Base-by-base conservation (phyloP, 192 early-diverging fungal genomes). In the Backusella liffmaniae region DNA sequence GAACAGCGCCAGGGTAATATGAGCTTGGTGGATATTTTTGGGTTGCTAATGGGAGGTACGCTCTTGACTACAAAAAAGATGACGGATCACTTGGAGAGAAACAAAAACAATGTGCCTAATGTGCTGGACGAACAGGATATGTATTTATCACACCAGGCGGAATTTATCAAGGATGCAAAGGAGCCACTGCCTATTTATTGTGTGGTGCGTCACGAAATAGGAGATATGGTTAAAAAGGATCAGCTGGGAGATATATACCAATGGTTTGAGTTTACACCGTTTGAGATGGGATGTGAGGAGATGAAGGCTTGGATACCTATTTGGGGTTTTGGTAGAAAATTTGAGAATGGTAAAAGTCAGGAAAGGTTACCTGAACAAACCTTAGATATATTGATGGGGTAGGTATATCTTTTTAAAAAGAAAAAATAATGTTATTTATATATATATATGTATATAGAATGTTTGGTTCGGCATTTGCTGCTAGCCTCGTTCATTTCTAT, bases 211-310 rank as follows among this genome's bases (percentile, higher is more conserved):
- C 93, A 96, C 77, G 88, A 88, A 49, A 62, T 70, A 32, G 51
- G 78, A 13, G 79, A 84, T 69, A 79, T 30, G 75, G 77, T 6
- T 75, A 85, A 15, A 35, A 67, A 10, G 23, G 35, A 35, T 29
- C 9, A 29, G 34, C 39, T 49, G 66, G 44, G 26, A 8, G 70
- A 76, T 71, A 81, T 81, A 76, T 91, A 86, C 73, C 92, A 93
- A 66, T 96, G 94, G 94, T 94, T 94, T 78, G 94, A 96, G 71
- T 85, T 95, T 65, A 92, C 87, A 5, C 94, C 94, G 0, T 94
- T 88, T 72, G 92, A 96, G 70, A 80, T 94, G 62, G 94, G 94
- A 65, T 91, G 89, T 77, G 91, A 91, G 35, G 94, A 96, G 72
- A 82, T 90, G 4, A 81, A 76, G 29, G 91, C 89, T 13, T 96